Evolutionary conservation across 805 yeast genomes (phyloP), one percentile per base, ranked within the genome.

Genomic region (Tetrapisispora taiwanensis): DNA sequence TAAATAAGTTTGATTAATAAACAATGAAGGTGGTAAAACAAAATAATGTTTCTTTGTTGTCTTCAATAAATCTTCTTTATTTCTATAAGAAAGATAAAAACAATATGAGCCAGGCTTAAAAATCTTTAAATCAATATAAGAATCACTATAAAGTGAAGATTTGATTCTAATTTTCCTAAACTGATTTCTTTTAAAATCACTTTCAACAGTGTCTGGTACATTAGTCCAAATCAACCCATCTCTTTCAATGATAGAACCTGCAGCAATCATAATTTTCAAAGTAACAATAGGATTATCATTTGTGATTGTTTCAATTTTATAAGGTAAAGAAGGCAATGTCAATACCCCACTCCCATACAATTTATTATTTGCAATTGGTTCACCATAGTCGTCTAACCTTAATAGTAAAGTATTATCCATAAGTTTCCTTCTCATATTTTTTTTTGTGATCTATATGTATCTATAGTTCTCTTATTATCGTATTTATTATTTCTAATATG

Each of bases 71-170:
- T 60, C 66, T 5, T 53, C 31, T 12, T 49, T 56, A 28, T 62
- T 66, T 30, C 70, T 66, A 58, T 80, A 88, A 10, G 81, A 72
- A 18, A 84, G 68, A 56, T 79, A 84, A 62, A 78, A 89, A 47
- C 83, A 74, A 63, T 74, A 90, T 1, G 94, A 74, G 3, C 98
- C 98, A 1, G 96, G 88, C 7, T 58, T 63, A 55, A 63, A 76
- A 44, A 90, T 75, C 8, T 74, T 70, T 41, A 90, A 69, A 47
- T 75, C 78, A 17, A 89, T 65, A 30, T 67, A 60, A 41, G 75
- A 69, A 58, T 88, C 92, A 42, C 73, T 61, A 54, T 78, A 79
- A 59, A 89, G 81, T 1, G 79, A 69, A n/a, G 76, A 65, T 7
- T 67, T 66, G 44, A 82, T 71, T 35, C 71, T 59, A 45, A 70